Base-by-base conservation (phyloP, 306 rosid genomes). In the Glycyrrhiza uralensis region DNA sequence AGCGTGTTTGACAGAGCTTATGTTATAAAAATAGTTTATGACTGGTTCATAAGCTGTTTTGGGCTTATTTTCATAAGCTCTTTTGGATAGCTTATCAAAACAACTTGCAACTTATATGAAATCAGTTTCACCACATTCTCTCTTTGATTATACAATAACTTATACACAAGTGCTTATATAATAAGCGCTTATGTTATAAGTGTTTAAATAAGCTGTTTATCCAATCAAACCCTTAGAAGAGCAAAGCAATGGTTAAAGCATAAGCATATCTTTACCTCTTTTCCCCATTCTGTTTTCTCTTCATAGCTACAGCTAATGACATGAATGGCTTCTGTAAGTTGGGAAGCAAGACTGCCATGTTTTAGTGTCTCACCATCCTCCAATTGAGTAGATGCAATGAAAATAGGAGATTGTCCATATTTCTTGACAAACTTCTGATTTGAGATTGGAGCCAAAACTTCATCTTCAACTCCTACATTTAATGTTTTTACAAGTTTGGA, bases 211-310 rank as follows among this genome's bases (percentile, higher is more conserved):
- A n/a, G n/a, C n/a, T n/a, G n/a, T n/a, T n/a, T n/a, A n/a, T n/a
- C n/a, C n/a, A n/a, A n/a, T n/a, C n/a, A n/a, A n/a, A n/a, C n/a
- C n/a, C 58, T 30, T 19, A 30, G 38, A 64, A 23, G 30, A 57
- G 22, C 32, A 28, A 20, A 62, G 17, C 39, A 71, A 41, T 7
- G 7, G 12, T 47, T 61, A 41, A 20, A n/a, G n/a, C n/a, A n/a
- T n/a, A n/a, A n/a, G n/a, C n/a, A 47, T 39, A 38, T 24, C 13
- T 19, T 63, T 71, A 90, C 96, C 89, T 90, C 96, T 79, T 84
- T 87, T 75, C 96, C 96, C 96, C 96, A 90, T 79, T 90, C 88
- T 5, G 96, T 87, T 85, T 86, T 87, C 71, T 81, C 89, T 75
- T 90, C 96, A 54, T 80, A 90, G 52, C 93, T 80, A 86, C 91